These are phyloP conservation scores for Fusarium virguliforme DNA, from an alignment of 2,329 filamentous ascomycete genomes.

Conservation along the genomic window DNA sequence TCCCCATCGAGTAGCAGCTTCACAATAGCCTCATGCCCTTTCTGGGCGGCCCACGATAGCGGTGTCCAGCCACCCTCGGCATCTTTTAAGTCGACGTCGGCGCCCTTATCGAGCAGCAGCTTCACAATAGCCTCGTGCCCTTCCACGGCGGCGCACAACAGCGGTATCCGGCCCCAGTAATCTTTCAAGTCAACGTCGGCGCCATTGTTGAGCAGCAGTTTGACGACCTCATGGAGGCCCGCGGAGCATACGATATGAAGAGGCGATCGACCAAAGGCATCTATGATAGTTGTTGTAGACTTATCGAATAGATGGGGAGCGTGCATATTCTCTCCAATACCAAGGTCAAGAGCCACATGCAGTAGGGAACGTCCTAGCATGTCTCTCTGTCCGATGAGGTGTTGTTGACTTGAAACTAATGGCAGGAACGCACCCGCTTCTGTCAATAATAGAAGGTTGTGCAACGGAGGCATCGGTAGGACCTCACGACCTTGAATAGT, in stretches of 20 bases:
- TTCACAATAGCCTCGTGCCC: too few species aligned
- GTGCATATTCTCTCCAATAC: not conserved
- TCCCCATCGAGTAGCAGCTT: not conserved
- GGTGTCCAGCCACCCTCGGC: too few species aligned
- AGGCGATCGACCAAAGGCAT: constrained; percentile 10
- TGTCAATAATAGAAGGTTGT: constrained; percentile 4
- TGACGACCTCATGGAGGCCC: not conserved
- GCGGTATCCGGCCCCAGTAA: not conserved
- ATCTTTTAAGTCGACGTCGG: too few species aligned
- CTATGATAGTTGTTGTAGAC: constrained; percentile 2
- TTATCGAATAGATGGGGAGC: constrained; percentile 7
- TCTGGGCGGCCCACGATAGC: too few species aligned
- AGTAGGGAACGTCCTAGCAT: constrained; percentile 8
- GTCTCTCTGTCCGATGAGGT: constrained; percentile 7
- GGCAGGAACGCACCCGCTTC: not conserved
- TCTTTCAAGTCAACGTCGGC: too few species aligned
- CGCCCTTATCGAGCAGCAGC: too few species aligned
- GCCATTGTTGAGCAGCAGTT: not conserved
- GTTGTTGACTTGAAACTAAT: constrained; percentile 9
- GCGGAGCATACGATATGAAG: constrained; percentile 11
- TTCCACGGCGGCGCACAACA: not conserved
- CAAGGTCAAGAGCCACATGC: constrained; percentile 15
- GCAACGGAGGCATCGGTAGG: constrained; percentile 2
- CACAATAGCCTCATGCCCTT: too few species aligned
- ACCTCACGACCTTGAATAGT: not conserved